Evolutionary conservation across 73 alveolate species (phyloP).

Genomic region (Diophrys appendiculata): DNA sequence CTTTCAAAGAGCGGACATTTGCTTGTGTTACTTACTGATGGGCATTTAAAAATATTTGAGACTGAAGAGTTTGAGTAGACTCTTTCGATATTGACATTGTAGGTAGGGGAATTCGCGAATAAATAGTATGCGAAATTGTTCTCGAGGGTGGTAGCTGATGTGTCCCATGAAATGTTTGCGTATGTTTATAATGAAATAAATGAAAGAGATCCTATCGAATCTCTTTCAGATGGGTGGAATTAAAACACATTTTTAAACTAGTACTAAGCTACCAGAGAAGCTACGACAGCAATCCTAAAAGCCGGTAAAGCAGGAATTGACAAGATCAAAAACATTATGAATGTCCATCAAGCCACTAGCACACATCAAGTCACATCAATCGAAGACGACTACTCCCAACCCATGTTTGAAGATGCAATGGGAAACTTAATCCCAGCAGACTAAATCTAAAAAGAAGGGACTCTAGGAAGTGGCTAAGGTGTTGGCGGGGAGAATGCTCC

Average conservation of each 20-base stretch:
- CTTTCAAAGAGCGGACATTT: background rate
- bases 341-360: background rate
- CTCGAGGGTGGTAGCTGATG: background rate
- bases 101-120: background rate
- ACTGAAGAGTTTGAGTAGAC: background rate
- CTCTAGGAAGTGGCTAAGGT: background rate
- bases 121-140: background rate
- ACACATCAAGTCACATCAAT: background rate
- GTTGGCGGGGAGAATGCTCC: background rate
- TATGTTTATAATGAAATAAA: background rate
- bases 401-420: constrained; percentile 3
- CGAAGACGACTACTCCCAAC: background rate
- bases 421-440: background rate
- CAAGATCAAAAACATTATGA: background rate
- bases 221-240: background rate
- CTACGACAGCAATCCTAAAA: background rate
- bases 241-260: background rate
- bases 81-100: background rate
- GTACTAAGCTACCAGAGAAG: background rate
- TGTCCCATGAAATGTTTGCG: background rate
- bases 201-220: background rate
- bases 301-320: background rate
- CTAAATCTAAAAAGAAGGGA: background rate
- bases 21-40: background rate
- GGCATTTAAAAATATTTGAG: background rate